These are phyloP conservation scores for Amylocystis lapponica DNA, from an alignment of 768 basidiomycete species.

Conservation along the genomic window DNA sequence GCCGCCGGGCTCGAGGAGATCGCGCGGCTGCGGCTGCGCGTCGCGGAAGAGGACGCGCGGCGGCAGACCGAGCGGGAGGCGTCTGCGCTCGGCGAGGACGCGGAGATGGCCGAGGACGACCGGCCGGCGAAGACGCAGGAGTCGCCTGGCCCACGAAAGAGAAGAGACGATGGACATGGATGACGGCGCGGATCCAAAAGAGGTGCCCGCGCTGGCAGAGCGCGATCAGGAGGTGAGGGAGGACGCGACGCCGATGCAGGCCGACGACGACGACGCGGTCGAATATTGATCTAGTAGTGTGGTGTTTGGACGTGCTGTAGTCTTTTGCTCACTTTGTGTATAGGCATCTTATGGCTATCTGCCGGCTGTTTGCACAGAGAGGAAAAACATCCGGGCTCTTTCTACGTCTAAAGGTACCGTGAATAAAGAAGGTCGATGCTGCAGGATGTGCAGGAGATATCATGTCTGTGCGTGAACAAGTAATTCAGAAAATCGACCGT, in stretches of 20 bases:
- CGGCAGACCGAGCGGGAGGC: slow-evolving; percentile 38
- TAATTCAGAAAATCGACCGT: too few relatives aligned
- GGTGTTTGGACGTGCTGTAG: too few relatives aligned
- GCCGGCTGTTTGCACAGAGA: too few relatives aligned
- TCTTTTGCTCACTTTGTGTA: too few relatives aligned
- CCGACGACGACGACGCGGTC: slow-evolving; percentile 76
- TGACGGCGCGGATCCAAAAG: too few relatives aligned
- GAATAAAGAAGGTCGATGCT: too few relatives aligned
- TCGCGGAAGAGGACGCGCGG: slow-evolving; percentile 58
- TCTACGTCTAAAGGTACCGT: too few relatives aligned
- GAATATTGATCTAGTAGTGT: slow-evolving; percentile 68
- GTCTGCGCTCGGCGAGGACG: slow-evolving; percentile 22
- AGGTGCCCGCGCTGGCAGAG: slow-evolving; percentile 4
- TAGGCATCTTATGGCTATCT: too few relatives aligned
- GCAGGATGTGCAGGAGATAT: too few relatives aligned
- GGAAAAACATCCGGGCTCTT: too few relatives aligned
- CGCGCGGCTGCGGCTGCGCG: slow-evolving; percentile 51
- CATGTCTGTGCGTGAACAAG: too few relatives aligned
- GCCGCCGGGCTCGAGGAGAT: slow-evolving; percentile 55
- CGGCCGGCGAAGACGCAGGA: too few relatives aligned
- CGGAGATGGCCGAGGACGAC: slow-evolving; percentile 22
- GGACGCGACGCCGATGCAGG: slow-evolving; percentile 36
- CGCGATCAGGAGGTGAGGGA: not conserved
- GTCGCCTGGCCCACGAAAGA: slow-evolving; percentile 3
- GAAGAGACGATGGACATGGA: slow-evolving; percentile 5